Evolutionary conservation across 768 basidiomycete genomes (phyloP).

Genomic region (Myochromella boudieri): DNA sequence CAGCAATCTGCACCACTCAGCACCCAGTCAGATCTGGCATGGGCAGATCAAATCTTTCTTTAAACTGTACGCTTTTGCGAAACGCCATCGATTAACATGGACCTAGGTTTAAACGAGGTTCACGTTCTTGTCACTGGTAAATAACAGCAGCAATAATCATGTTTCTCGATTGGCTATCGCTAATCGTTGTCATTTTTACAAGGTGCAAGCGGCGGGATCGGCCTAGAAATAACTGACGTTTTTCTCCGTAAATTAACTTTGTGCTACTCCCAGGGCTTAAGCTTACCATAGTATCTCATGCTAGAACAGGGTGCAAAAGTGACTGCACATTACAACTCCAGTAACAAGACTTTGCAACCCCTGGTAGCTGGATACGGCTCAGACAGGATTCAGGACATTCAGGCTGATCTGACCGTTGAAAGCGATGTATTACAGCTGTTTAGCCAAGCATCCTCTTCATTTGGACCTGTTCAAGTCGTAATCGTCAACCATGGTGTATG

Average conservation of each 20-base stretch:
- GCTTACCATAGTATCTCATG: background rate
- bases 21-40: no score
- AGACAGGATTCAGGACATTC: slow-evolving; percentile 34
- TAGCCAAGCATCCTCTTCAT: slow-evolving; percentile 33
- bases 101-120: slow-evolving; percentile 56
- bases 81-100: slow-evolving; percentile 36
- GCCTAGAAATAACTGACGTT: slow-evolving; percentile 55
- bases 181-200: background rate
- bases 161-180: no score
- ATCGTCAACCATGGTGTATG: slow-evolving; percentile 65
- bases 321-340: slow-evolving; percentile 70
- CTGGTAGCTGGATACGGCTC: slow-evolving; percentile 38
- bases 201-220: slow-evolving; percentile 80
- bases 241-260: slow-evolving; percentile 49
- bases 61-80: no score
- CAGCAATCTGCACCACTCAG: no score
- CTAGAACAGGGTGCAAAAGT: slow-evolving; percentile 71
- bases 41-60: no score
- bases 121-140: slow-evolving; percentile 72
- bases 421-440: slow-evolving; percentile 53
- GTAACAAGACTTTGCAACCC: slow-evolving; percentile 37
- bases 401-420: slow-evolving; percentile 64
- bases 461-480: slow-evolving; percentile 54
- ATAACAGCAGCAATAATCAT: background rate
- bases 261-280: background rate